Evolutionary conservation across 148 eudicot species (phyloP).

Genomic region (Silene uniflora): DNA sequence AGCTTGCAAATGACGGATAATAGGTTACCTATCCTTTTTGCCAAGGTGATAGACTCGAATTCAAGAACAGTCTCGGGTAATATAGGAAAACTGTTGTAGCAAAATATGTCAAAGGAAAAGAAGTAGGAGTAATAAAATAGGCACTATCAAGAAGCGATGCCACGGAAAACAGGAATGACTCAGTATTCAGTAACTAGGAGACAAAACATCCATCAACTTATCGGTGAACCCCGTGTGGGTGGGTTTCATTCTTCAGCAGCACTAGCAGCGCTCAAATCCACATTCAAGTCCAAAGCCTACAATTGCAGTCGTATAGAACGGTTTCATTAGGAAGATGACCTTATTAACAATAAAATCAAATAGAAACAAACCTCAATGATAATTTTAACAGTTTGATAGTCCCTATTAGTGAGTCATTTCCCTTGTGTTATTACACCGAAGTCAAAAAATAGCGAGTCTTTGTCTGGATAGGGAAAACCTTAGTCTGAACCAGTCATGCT

Average conservation of each 20-base stretch:
- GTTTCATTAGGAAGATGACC: background rate
- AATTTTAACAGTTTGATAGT: too few species aligned
- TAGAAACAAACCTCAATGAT: too few species aligned
- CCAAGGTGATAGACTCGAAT: too few species aligned
- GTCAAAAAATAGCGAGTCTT: too few species aligned
- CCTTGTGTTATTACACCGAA: too few species aligned
- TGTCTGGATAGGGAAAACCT: too few species aligned
- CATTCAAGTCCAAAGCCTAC: slow-evolving; percentile 85
- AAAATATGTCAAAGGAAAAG: background rate
- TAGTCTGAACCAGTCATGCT: too few species aligned
- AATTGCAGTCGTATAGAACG: background rate
- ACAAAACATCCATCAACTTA: slow-evolving; percentile 12
- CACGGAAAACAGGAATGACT: slow-evolving; percentile 11
- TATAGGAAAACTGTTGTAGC: background rate
- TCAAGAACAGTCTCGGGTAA: too few species aligned
- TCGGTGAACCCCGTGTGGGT: background rate
- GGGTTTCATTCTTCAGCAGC: slow-evolving; percentile 84
- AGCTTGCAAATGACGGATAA: too few species aligned
- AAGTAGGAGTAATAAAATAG: slow-evolving; percentile 5
- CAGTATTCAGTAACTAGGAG: background rate
- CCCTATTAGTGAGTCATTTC: too few species aligned
- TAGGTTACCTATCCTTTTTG: too few species aligned
- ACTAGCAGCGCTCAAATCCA: slow-evolving; percentile 93
- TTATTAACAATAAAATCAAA: background rate
- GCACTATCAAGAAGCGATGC: background rate